phyloP scores from a whole-genome alignment of 805 yeast species.

The Yarrowia sp. region DNA sequence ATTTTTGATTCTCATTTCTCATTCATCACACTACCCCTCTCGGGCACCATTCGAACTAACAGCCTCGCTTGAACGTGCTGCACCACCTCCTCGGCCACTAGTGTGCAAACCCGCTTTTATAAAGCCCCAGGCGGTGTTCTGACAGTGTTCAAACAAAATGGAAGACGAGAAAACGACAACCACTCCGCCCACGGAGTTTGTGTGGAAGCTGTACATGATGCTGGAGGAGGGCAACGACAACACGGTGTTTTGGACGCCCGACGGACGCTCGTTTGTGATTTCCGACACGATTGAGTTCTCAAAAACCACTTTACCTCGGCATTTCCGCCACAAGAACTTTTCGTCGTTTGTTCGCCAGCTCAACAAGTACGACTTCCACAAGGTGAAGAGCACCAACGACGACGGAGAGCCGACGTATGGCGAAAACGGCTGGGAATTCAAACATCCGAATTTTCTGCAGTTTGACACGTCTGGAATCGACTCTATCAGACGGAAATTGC shows the following conservation, averaged over 20 bases:
- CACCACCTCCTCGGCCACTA: background rate
- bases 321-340: slow-evolving; percentile 92
- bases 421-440: slow-evolving; percentile 82
- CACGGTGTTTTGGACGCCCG: slow-evolving; percentile 80
- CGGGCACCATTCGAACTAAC: slow-evolving; percentile 14
- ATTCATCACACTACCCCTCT: no score
- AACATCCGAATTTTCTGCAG: slow-evolving; percentile 80
- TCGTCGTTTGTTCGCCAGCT: slow-evolving; percentile 93
- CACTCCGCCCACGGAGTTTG: slow-evolving; percentile 27
- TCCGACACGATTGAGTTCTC: slow-evolving; percentile 86
- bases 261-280: slow-evolving; percentile 87
- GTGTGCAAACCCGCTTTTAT: background rate
- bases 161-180: slow-evolving; percentile 12
- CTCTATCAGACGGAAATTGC: slow-evolving; percentile 81
- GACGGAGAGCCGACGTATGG: slow-evolving; percentile 45
- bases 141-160: no score
- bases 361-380: slow-evolving; percentile 96
- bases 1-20: no score
- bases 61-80: slow-evolving; percentile 23
- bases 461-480: slow-evolving; percentile 79
- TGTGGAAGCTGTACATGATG: slow-evolving; percentile 58
- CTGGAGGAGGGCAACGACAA: slow-evolving; percentile 71
- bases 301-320: slow-evolving; percentile 80
- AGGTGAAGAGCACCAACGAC: slow-evolving; percentile 69
- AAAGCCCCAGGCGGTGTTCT: no score